Percentiles rank a stretch among this genome's conserved stretches.
Evolutionary conservation across 805 yeast species (phyloP).

Genomic region (Cyberlindnera xylosilytica): DNA sequence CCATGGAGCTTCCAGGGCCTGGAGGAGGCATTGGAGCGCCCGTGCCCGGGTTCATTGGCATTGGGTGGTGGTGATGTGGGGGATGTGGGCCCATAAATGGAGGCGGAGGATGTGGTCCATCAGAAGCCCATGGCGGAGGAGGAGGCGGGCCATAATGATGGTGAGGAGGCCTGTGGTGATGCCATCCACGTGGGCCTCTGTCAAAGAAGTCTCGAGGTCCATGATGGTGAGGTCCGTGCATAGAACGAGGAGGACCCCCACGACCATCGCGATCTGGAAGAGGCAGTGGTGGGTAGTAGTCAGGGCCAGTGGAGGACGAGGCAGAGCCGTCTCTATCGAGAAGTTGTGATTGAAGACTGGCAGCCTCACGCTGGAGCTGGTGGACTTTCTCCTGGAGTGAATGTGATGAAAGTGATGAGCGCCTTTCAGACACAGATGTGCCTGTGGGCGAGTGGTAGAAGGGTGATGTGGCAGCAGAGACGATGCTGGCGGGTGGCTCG

Average conservation of each 20-base stretch:
- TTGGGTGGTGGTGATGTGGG: slow-evolving; percentile 2
- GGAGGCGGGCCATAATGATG: slow-evolving; percentile 3
- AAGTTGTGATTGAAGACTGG: slow-evolving; percentile 22
- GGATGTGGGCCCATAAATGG: background rate
- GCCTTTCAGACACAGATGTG: slow-evolving; percentile 11
- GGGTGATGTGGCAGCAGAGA: slow-evolving; percentile 17
- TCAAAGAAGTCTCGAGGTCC: slow-evolving; percentile 1
- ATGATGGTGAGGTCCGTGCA: background rate
- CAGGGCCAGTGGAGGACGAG: slow-evolving; percentile 3
- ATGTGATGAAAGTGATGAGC: slow-evolving; percentile 2
- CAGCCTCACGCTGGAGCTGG: slow-evolving; percentile 23
- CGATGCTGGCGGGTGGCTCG: slow-evolving; percentile 8
- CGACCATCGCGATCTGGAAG: too few species aligned
- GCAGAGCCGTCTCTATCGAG: slow-evolving; percentile 6
- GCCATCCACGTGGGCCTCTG: slow-evolving; percentile 3
- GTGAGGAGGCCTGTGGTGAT: slow-evolving; percentile 2
- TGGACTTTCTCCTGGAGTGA: slow-evolving; percentile 22
- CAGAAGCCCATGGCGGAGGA: slow-evolving; percentile 1
- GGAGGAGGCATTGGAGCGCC: slow-evolving; percentile 2
- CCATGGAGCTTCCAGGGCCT: slow-evolving; percentile 4
- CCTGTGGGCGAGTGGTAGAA: slow-evolving; percentile 10
- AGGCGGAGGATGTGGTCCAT: background rate
- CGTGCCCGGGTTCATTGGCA: slow-evolving; percentile 5
- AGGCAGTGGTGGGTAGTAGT: slow-evolving; percentile 2
- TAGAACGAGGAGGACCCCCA: too few species aligned